Evolutionary conservation across 495 filamentous ascomycete genomes (phyloP), one percentile per base, ranked within the genome.

Genomic region (Hypoxylon fuscum): DNA sequence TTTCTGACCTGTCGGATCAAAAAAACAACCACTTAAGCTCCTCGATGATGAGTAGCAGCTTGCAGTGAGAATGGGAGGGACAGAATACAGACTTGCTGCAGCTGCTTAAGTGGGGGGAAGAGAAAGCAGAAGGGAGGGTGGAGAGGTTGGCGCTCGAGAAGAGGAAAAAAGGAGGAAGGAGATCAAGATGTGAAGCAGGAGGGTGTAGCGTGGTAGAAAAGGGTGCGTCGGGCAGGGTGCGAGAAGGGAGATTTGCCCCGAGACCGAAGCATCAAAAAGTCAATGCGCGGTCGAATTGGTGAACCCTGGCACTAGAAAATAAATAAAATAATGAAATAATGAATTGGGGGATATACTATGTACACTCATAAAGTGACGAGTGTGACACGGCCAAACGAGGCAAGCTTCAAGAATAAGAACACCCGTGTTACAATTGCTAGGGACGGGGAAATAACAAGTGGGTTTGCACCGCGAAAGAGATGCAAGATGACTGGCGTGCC

Each of bases 21-120:
- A 42, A 32, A 42, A 48, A 57, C 40, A 42, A 61, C 25, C 25
- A 15, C 57, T 27, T 46, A 37, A 43, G 34, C 47, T 57, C 55
- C 56, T 58, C 53, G 18, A n/a, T 55, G 37, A 62, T 15, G 47
- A 62, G 52, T 23, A 7, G 41, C 25, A 41, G 48, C 57, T 54
- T 35, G 57, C 27, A 44, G 47, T 50, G 50, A 62, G 59, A 49
- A 57, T 23, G 40, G 42, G 57, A 52, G 45, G 37, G 62, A 52
- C 51, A 64, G 54, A 61, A 55, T 65, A 69, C 69, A 72, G 69
- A 61, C 69, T 72, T 45, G 63, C 69, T 72, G 64, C 55, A 68
- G 59, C 69, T 68, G 29, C 61, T 55, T 37, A 43, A 56, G 46
- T 61, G 59, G 44, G 62, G 59, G 45, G 49, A 25, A 25, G 31